These are phyloP conservation scores for Microdochium bolleyi DNA, from an alignment of 2,329 filamentous ascomycete genomes.

Conservation along the genomic window DNA sequence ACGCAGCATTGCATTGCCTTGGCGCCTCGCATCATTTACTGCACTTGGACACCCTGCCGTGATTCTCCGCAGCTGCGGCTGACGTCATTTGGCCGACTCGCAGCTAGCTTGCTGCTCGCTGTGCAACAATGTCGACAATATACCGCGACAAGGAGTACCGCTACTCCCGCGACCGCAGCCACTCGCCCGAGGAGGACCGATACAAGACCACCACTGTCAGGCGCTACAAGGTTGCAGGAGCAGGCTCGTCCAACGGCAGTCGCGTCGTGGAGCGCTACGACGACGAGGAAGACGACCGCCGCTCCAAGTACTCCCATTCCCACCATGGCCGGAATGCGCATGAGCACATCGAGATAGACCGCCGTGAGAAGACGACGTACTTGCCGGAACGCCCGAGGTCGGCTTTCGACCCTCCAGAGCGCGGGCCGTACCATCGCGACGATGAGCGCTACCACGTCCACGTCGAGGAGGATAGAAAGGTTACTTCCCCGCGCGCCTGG, in stretches of 20 bases:
- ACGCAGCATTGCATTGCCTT: neutral
- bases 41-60: neutral
- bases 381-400: slow-evolving; percentile 43
- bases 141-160: slow-evolving; percentile 17
- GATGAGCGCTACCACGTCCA: slow-evolving; percentile 11
- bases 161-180: slow-evolving; percentile 18
- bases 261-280: slow-evolving; percentile 22
- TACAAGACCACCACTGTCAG: slow-evolving; percentile 19
- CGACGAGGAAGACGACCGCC: slow-evolving; percentile 36
- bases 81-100: slow-evolving; percentile 5
- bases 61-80: slow-evolving; percentile 8
- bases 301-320: slow-evolving; percentile 30
- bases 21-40: neutral
- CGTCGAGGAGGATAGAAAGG: slow-evolving; percentile 34
- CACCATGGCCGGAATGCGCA: slow-evolving; percentile 26
- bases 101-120: neutral
- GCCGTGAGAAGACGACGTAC: slow-evolving; percentile 28
- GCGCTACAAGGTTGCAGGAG: slow-evolving; percentile 21
- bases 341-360: slow-evolving; percentile 33
- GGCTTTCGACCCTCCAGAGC: slow-evolving; percentile 30
- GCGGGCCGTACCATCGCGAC: slow-evolving; percentile 22
- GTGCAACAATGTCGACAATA: slow-evolving; percentile 14
- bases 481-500: slow-evolving; percentile 29
- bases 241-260: slow-evolving; percentile 9
- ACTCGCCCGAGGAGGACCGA: slow-evolving; percentile 16